Evolutionary conservation across 169 alveolate species (phyloP), one percentile per base, ranked within the genome.

Genomic region (Plasmodium gonderi): DNA sequence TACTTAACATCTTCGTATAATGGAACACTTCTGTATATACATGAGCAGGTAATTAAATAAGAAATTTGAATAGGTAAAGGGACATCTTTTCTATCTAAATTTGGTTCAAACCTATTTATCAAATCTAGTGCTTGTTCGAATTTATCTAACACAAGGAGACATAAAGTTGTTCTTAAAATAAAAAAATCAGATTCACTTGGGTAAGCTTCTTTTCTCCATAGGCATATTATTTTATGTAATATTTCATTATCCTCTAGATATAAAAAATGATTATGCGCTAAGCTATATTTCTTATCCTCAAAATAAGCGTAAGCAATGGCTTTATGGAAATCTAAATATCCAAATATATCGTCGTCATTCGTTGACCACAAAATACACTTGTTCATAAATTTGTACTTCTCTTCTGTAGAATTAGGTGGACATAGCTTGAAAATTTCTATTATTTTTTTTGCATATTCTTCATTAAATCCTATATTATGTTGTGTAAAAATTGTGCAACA

Each of bases 381-480:
- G 67, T 89, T 89, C 93, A 89, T 89, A 89, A 89, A 89, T 89
- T 89, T 89, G 51, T 89, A 89, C 69, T 89, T 89, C 49, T 89
- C 93, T 76, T 89, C 93, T 20, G 90, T 76, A 40, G 93, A 89
- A 42, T 89, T 65, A 14, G 93, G 90, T 14, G 90, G 82, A 51
- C 93, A 89, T 65, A 38, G 42, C 31, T 89, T 40, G 69, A 89
- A 89, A 60, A 89, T 89, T 64, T 89, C 90, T n/a, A 89, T 89
- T 42, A 89, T 89, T 60, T 76, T 89, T 20, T 89, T 78, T 14
- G 93, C 93, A 76, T 44, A 76, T 20, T 89, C 51, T 77, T 44
- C 14, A 68, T 65, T 65, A 78, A 89, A 89, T 77, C n/a, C 31
- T 60, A 77, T 47, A 76, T 77, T 31, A 42, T 89, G 44, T 54